Base-by-base conservation (phyloP, 2,329 filamentous ascomycete genomes). In the Trichophyton schoenleinii region DNA sequence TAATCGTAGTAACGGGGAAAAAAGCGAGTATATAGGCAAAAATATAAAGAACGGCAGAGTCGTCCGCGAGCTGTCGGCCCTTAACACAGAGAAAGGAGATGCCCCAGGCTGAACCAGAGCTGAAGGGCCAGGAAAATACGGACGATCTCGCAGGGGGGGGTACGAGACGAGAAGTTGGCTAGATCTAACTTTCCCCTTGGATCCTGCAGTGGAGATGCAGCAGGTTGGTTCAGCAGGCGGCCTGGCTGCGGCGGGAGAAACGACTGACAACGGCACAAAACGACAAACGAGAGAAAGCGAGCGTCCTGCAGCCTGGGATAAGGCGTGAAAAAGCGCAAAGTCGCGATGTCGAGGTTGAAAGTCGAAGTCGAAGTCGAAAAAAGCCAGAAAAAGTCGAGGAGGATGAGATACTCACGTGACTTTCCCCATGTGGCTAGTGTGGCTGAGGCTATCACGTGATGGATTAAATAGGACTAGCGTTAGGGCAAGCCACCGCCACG, bases 61-160 rank as follows among this genome's bases (percentile, higher is more conserved):
- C 41, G 34, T 9, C 34, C 34, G 34, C 34, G 34, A 11, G 34
- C 34, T 11, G 34, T 38, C 34, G 34, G 34, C 34, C 34, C 34
- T 38, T 9, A 13, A 38, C 34, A 5, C n/a, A n/a, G 13, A 44
- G 41, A 58, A 42, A 58, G 55, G n/a, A 44, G 38, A 58, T 42
- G 55, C 55, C 52, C 38, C 55, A 58, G 55, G 55, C 55, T 38
- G 55, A 25, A 58, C 38, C 28, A 31, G 52, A 57, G 34, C 38
- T 25, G 34, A 58, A 25, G 13, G 28, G 20, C 55, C 13, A 36
- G 36, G 18, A 20, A 25, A 58, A 58, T 44, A 58, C 55, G 34
- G 55, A 58, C 34, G 55, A 58, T 58, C 55, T 15, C 31, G 55
- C 55, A 58, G 55, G 31, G 15, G 55, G 18, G 36, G 6, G 4